Conservation (phyloP, 163 green algal genomes). For the Scenedesmus sp. region DNA sequence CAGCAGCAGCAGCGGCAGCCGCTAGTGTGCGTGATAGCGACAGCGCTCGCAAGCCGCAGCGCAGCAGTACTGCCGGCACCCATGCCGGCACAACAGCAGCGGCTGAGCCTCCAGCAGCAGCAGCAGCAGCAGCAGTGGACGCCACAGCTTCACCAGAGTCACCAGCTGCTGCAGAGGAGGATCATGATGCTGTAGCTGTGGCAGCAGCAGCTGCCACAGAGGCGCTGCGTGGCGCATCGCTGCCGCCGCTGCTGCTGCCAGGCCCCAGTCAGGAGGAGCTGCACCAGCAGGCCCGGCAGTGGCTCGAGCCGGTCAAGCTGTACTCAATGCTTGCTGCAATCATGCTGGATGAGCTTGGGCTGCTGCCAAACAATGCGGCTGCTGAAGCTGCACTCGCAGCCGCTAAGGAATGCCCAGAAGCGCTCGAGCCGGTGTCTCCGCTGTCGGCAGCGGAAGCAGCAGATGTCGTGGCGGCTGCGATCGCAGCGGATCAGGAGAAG, state of each 20-base stretch:
- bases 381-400: constrained; percentile 15
- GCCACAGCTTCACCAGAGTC: background rate
- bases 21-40: too few relatives aligned
- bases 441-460: background rate
- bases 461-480: background rate
- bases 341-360: constrained; percentile 20
- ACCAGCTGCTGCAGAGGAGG: background rate
- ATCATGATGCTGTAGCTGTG: background rate
- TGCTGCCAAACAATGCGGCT: background rate
- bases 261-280: background rate
- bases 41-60: background rate
- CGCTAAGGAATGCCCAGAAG: background rate
- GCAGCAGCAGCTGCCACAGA: background rate
- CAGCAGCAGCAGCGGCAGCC: too few relatives aligned
- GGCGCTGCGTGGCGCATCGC: background rate
- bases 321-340: constrained; percentile 16
- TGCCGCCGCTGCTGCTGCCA: background rate
- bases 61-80: background rate
- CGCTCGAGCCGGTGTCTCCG: background rate
- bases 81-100: background rate
- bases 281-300: background rate
- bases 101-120: background rate
- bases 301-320: constrained; percentile 16
- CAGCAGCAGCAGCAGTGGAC: background rate
- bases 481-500: background rate